phyloP scores from a whole-genome alignment of 1,139 yeast species.

The Cylindricascospora bacillispora region DNA sequence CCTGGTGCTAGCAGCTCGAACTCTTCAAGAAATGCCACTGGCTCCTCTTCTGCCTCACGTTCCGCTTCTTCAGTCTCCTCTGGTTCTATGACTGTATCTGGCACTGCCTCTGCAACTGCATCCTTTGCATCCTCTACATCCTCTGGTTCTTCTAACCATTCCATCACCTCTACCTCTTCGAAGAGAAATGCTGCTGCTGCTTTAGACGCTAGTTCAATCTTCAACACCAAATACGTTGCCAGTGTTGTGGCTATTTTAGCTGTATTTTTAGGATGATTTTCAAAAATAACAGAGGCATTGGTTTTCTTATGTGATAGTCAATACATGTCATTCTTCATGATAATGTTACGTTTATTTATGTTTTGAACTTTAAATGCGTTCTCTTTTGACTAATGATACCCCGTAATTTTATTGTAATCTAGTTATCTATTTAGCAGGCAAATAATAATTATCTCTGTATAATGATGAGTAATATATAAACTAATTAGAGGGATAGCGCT shows the following conservation, averaged over 20 bases:
- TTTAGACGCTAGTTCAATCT: slow-evolving; percentile 4
- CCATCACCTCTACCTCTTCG: slow-evolving; percentile 4
- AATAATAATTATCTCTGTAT: too few relatives aligned
- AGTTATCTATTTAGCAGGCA: too few relatives aligned
- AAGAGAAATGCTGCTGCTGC: slow-evolving; percentile 7
- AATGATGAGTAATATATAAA: too few relatives aligned
- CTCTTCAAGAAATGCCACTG: slow-evolving; percentile 1
- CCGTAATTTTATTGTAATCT: too few relatives aligned
- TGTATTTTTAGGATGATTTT: slow-evolving; percentile 1
- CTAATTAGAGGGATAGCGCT: too few relatives aligned
- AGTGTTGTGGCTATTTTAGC: slow-evolving; percentile 1
- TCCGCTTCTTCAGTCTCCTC: slow-evolving; percentile 1
- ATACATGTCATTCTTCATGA: too few relatives aligned
- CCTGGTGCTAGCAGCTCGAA: not conserved
- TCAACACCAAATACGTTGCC: slow-evolving; percentile 3
- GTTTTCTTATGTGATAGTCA: too few relatives aligned
- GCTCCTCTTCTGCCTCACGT: not conserved
- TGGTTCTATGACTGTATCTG: slow-evolving; percentile 2
- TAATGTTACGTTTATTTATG: too few relatives aligned
- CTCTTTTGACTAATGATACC: too few relatives aligned
- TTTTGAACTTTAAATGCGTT: too few relatives aligned
- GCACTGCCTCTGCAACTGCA: slow-evolving; percentile 2
- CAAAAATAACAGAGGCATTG: too few relatives aligned
- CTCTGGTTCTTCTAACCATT: slow-evolving; percentile 2
- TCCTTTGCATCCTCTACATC: slow-evolving; percentile 6